Evolutionary conservation across 768 basidiomycete genomes (phyloP).

Genomic region (Boletus tomentosulus): DNA sequence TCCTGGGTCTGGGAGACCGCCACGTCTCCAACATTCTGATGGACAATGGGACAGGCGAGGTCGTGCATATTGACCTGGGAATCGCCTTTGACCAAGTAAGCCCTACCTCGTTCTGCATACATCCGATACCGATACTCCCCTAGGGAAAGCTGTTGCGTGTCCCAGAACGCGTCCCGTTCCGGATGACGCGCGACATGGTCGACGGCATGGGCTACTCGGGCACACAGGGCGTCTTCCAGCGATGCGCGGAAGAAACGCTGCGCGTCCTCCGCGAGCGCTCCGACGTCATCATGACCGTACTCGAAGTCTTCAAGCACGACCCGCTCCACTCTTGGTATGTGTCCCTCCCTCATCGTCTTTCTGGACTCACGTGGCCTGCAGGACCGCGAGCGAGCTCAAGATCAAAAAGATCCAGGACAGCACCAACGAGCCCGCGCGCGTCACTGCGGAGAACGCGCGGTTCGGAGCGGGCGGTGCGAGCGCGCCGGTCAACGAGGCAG

Average conservation of each 20-base stretch:
- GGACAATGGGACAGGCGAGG: conserved; percentile 76
- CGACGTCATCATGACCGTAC: conserved; percentile 86
- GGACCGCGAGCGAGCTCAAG: conserved; percentile 78
- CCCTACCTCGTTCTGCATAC: background rate
- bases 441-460: conserved; percentile 23
- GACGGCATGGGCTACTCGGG: conserved; percentile 92
- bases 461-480: conserved; percentile 54
- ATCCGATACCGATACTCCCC: background rate
- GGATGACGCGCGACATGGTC: conserved; percentile 89
- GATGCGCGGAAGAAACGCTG: conserved; percentile 92
- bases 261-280: conserved; percentile 84
- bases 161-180: conserved; percentile 91
- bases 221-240: conserved; percentile 90
- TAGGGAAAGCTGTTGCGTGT: conserved; percentile 77
- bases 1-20: conserved; percentile 90
- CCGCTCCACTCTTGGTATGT: conserved; percentile 88
- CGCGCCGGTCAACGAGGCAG: conserved; percentile 75
- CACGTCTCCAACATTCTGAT: conserved; percentile 91
- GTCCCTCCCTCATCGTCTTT: background rate
- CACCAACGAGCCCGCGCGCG: conserved; percentile 23
- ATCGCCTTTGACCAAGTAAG: conserved; percentile 92
- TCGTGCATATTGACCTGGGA: conserved; percentile 94
- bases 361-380: conserved; percentile 21
- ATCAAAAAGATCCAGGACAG: conserved; percentile 58
- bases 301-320: conserved; percentile 97